Base-by-base conservation (phyloP, 2,329 filamentous ascomycete species). In the Scopulariopsis brevicaulis region DNA sequence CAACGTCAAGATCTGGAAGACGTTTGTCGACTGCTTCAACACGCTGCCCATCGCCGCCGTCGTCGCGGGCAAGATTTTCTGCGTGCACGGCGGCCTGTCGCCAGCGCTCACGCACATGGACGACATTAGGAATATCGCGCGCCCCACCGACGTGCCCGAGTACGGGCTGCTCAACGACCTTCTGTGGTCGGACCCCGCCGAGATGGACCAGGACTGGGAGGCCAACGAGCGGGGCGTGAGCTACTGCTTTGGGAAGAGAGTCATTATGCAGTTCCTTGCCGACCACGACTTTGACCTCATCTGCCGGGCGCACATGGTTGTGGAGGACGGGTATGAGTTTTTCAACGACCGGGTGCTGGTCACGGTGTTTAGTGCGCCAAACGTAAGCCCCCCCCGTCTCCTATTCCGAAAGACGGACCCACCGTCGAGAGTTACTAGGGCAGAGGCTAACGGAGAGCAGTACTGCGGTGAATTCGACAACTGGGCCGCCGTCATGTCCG, bases 401-500 rank as follows among this genome's bases (percentile, higher is more conserved):
- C 22, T 7, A 1, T n/a, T 60, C 5, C 20, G 35, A 22, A 43
- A n/a, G n/a, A 46, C 4, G 18, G 6, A 46, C 15, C 40, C 18
- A 18, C 5, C 40, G 37, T n/a, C n/a, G 37, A 3, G 12, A 24
- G 28, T 32, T 32, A 32, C 28, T 32, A 59, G 37, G 15, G 28
- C 20, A 6, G 34, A 37, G 61, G 59, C 69, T 73, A 65, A 71
- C 65, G n/a, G 28, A 37, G 12, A 24, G 43, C 63, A 96, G 89
- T 97, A 99, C 68, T 99, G 94, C 66, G 94, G 94, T 64, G 94
- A 99, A 71, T 99, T 99, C 64, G 94, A 99, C 70, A 99, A 99
- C 63, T 97, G 94, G 90, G 94, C 94, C 22, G 94, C 94, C 15
- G 92, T 97, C 64, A 99, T 99, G 94, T 96, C 93, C 2, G 94